Evolutionary conservation across 805 yeast genomes (phyloP), one percentile per base, ranked within the genome.

Genomic region (Hanseniaspora clermontiae): DNA sequence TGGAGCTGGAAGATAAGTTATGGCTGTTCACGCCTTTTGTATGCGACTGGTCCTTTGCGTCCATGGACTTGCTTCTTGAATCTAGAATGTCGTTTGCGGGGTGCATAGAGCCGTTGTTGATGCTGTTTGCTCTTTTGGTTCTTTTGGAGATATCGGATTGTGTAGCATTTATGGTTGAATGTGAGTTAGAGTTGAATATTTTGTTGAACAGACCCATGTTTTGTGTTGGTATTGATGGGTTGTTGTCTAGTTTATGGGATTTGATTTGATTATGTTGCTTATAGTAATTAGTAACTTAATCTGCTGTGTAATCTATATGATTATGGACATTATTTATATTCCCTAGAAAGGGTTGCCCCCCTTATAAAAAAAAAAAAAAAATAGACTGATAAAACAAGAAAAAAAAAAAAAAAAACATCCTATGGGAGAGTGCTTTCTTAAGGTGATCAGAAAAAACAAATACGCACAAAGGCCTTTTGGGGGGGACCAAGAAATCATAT

Each of bases 171-270:
- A 24, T 9, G 12, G 14, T 43, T 6, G 19, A 5, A 19, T 14
- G 9, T 34, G 49, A 46, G 39, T 32, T 46, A 8, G 49, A 46
- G 12, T 20, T 46, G 32, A 53, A 53, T 15, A 53, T 7, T 46
- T 53, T 53, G 9, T 45, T 53, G n/a, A 53, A 46, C 15, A 53
- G 40, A 5, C 57, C 57, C 57, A 53, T 53, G 40, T 17, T 34
- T 34, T 32, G 3, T 34, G n/a, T 4, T 47, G 12, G 17, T n/a
- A 10, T 14, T 45, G n/a, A 31, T 4, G 15, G 8, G 15, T 31
- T 45, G 8, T 39, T 2, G 15, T 3, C 12, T 29, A 7, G n/a
- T n/a, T n/a, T n/a, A n/a, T n/a, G n/a, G n/a, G n/a, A n/a, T n/a
- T n/a, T n/a, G n/a, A n/a, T n/a, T n/a, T n/a, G n/a, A n/a, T n/a